A percentile compares a stretch with the other conserved stretches of the same genome.
phyloP scores from a whole-genome alignment of 176 grass and related monocot species.

The Alopecurus myosuroides region DNA sequence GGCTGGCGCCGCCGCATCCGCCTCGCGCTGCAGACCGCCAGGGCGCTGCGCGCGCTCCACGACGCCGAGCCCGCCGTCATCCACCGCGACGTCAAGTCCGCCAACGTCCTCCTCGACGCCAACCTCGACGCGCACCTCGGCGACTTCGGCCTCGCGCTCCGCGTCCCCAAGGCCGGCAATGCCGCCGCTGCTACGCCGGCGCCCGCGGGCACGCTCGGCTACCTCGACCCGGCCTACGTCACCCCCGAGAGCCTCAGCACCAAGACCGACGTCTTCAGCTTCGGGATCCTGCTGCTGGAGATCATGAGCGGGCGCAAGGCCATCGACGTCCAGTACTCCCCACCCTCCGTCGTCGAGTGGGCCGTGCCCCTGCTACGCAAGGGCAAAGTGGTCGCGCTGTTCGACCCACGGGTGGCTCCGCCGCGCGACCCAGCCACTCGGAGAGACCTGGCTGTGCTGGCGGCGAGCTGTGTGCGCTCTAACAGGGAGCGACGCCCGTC shows the following conservation, averaged over 20 bases:
- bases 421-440: slow-evolving; percentile 48
- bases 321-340: slow-evolving; percentile 90
- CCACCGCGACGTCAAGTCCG: slow-evolving; percentile 75
- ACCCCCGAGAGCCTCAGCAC: slow-evolving; percentile 95
- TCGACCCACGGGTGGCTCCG: slow-evolving; percentile 67
- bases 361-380: slow-evolving; percentile 77
- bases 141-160: slow-evolving; percentile 88
- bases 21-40: slow-evolving; percentile 78
- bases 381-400: slow-evolving; percentile 68
- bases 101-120: slow-evolving; percentile 78
- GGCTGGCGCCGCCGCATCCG: slow-evolving; percentile 74
- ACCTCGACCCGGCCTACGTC: slow-evolving; percentile 94
- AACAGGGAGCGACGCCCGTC: slow-evolving; percentile 72
- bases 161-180: slow-evolving; percentile 28
- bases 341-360: slow-evolving; percentile 97
- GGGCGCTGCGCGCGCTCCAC: slow-evolving; percentile 70
- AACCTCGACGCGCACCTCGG: slow-evolving; percentile 77
- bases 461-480: slow-evolving; percentile 77
- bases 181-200: slow-evolving; percentile 14
- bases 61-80: slow-evolving; percentile 69
- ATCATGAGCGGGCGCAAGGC: slow-evolving; percentile 97
- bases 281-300: slow-evolving; percentile 96
- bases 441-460: slow-evolving; percentile 69
- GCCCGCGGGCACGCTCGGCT: slow-evolving; percentile 86
- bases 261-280: slow-evolving; percentile 99